Percentiles rank a stretch among this genome's conserved stretches.
phyloP scores from a whole-genome alignment of 2,329 filamentous ascomycete species.

The Paecilomyces fulvus region DNA sequence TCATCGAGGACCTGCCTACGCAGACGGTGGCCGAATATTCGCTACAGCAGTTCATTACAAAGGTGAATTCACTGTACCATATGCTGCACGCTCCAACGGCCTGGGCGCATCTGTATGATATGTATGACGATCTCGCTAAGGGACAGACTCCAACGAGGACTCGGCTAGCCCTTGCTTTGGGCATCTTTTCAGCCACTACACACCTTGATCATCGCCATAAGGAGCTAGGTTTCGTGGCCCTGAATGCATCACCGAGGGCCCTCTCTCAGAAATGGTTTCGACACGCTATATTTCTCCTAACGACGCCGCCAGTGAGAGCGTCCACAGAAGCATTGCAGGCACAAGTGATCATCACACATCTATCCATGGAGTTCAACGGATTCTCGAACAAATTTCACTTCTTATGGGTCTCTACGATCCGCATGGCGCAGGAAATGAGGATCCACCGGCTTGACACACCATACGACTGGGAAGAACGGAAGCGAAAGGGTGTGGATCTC shows the following conservation, averaged over 20 bases:
- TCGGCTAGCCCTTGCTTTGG: not conserved
- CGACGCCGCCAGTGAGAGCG: not conserved
- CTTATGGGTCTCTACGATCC: not conserved
- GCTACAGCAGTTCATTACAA: not conserved
- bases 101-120: not conserved
- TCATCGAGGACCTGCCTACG: not conserved
- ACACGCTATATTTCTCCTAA: not conserved
- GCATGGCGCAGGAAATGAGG: not conserved
- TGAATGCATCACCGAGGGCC: not conserved
- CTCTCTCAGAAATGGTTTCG: not conserved
- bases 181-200: not conserved
- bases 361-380: not conserved
- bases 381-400: not conserved
- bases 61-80: not conserved
- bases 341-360: not conserved
- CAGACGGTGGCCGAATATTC: not conserved
- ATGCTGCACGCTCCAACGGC: not conserved
- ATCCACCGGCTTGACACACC: not conserved
- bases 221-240: not conserved
- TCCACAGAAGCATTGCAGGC: not conserved
- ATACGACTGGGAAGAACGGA: not conserved
- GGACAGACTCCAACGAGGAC: not conserved
- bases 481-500: not conserved
- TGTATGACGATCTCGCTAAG: not conserved
- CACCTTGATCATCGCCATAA: not conserved